Evolutionary conservation across 2,329 filamentous ascomycete genomes (phyloP), one percentile per base, ranked within the genome.

Genomic region (Claviceps sp.): DNA sequence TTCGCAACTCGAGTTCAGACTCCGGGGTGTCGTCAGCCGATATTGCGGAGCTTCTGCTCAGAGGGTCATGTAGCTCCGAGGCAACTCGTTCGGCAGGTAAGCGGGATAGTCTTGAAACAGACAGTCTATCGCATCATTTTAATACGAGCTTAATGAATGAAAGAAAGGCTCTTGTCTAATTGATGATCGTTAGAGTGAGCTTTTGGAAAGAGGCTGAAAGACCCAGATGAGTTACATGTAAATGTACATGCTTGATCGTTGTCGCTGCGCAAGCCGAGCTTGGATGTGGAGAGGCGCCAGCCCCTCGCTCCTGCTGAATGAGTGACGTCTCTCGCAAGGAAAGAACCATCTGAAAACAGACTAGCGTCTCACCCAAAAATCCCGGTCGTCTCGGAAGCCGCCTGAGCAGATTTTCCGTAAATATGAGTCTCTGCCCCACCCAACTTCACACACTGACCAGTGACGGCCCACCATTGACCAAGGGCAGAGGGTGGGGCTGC

Each of bases 341-440:
- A 43, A 8, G 26, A 40, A 16, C 16, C 19, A 47, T 30, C 51
- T 47, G 11, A 22, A 50, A 42, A 17, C 30, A 54, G 52, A 16
- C 45, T 51, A 51, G 52, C 49, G 45, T 19, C 17, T 37, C 2
- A 45, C 10, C 2, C 4, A 30, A 34, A 19, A 16, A 42, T 13
- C 17, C 22, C 13, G 37, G 42, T 24, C 22, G n/a, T 24, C 17
- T 49, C 57, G 57, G 57, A 48, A 34, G 37, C 24, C 58, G 58
- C 55, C 49, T 41, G 55, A 59, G 57, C 52, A 56, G 52, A 57
- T 59, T 57, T 51, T 59, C 58, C 57, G 57, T 24, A 14, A 19
- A 26, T 10, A 10, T 34, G 30, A 34, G 30, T 11, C 39, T n/a
- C n/a, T 41, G 39, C 3, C 39, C 39, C 39, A 41, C 39, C 16